Evolutionary conservation across 139 green algal species (phyloP), one percentile per base, ranked within the genome.

Genomic region (Mesotaenium endlicherianum): DNA sequence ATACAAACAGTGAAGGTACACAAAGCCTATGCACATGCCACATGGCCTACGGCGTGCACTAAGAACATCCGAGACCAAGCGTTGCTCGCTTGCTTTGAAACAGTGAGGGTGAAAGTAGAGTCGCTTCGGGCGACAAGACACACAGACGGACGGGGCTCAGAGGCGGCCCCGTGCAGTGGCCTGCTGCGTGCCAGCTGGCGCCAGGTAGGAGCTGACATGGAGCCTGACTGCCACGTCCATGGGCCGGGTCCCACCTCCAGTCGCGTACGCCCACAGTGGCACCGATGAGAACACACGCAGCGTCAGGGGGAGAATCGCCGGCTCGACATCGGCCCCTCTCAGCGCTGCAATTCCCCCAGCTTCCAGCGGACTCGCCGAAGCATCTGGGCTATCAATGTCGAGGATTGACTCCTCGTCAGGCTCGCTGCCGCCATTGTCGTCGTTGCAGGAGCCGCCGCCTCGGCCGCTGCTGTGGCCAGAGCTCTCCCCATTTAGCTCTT

Each of bases 141-240:
- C n/a, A n/a, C n/a, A n/a, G n/a, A n/a, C n/a, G n/a, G n/a, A n/a
- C n/a, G n/a, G n/a, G n/a, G n/a, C n/a, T n/a, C n/a, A n/a, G n/a
- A n/a, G n/a, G n/a, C n/a, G n/a, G n/a, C n/a, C n/a, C n/a, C n/a
- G n/a, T n/a, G n/a, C n/a, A n/a, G n/a, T n/a, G n/a, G n/a, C 60
- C 11, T 72, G 41, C 60, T 64, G 26, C 26, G 26, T 64, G 26
- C 26, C 53, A 64, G 43, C 41, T 8, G 11, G 47, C 14, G 6
- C 75, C 14, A 75, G 36, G 8, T 82, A 82, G 6, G 75, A 82
- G 30, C n/a, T 45, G 59, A 82, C 38, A 6, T 84, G 40, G 4
- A 84, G 67, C 16, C 69, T 83, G 4, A 84, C 60, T 8, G 6
- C 60, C n/a, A 84, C 64, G 16, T 84, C 77, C 77, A 84, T 84